phyloP scores from a whole-genome alignment of 768 basidiomycete species.

The Infundibulicybe gibba region DNA sequence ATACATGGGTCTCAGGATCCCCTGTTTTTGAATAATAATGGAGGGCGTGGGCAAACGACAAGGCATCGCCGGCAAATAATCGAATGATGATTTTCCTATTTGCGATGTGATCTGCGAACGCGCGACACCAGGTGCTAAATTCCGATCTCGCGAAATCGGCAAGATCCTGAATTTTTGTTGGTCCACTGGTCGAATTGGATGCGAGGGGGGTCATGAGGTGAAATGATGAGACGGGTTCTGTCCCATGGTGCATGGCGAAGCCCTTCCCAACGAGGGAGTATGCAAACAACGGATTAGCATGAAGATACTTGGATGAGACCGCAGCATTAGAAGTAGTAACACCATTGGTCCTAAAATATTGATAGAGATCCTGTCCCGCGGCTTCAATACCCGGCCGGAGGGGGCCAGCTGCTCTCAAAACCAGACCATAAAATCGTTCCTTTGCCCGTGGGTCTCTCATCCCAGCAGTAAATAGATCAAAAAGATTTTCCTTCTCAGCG shows the following conservation, averaged over 20 bases:
- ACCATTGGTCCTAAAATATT: slow-evolving; percentile 39
- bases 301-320: slow-evolving; percentile 15
- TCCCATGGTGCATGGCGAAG: slow-evolving; percentile 40
- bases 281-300: slow-evolving; percentile 44
- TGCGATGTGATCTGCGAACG: slow-evolving; percentile 15
- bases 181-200: slow-evolving; percentile 17
- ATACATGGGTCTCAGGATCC: slow-evolving; percentile 18
- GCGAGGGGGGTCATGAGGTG: slow-evolving; percentile 28
- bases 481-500: slow-evolving; percentile 14
- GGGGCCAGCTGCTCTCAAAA: slow-evolving; percentile 33
- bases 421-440: background rate
- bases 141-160: slow-evolving; percentile 24
- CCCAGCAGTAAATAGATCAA: slow-evolving; percentile 13
- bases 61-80: slow-evolving; percentile 35
- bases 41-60: too few relatives aligned
- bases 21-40: too few relatives aligned
- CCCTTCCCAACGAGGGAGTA: slow-evolving; percentile 33
- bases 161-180: slow-evolving; percentile 13
- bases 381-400: slow-evolving; percentile 12
- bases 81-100: slow-evolving; percentile 25
- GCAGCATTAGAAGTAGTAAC: slow-evolving; percentile 22
- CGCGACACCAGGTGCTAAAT: slow-evolving; percentile 28
- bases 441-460: slow-evolving; percentile 13
- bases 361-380: slow-evolving; percentile 15
- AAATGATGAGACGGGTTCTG: slow-evolving; percentile 37